Conservation (phyloP, 768 basidiomycete genomes). For the Suillus placidus region DNA sequence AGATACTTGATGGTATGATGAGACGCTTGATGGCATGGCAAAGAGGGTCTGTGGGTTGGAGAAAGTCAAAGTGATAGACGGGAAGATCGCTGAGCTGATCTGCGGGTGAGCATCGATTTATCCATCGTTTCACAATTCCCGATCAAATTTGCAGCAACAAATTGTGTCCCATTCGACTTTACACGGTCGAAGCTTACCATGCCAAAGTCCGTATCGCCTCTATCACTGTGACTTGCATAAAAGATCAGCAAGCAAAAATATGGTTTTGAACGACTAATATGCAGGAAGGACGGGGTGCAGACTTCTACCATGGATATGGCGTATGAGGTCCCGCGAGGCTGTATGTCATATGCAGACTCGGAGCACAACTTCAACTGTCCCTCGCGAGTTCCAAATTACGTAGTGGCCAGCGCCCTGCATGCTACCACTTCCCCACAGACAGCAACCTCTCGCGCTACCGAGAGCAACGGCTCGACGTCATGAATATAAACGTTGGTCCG, state of each 20-base stretch:
- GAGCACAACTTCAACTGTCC: background rate
- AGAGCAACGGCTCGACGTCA: background rate
- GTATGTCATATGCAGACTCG: no score
- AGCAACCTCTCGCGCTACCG: background rate
- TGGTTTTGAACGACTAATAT: no score
- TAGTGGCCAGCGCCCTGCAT: background rate
- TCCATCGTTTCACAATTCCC: background rate
- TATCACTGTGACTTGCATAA: no score
- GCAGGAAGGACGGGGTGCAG: no score
- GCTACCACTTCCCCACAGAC: background rate
- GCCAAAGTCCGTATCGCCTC: no score
- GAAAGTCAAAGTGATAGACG: background rate
- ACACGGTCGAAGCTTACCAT: background rate
- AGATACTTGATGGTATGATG: background rate
- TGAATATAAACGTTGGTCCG: background rate
- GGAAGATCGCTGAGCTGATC: background rate
- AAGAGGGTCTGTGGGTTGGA: background rate
- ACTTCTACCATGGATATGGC: no score
- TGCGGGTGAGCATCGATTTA: background rate
- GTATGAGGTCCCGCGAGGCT: no score
- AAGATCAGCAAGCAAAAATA: no score
- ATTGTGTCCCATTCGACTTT: background rate
- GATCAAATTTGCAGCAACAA: background rate
- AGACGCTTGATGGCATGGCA: background rate
- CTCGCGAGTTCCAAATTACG: no score